Base-by-base conservation (phyloP, 495 filamentous ascomycete genomes). In the Tuber borchii region DNA sequence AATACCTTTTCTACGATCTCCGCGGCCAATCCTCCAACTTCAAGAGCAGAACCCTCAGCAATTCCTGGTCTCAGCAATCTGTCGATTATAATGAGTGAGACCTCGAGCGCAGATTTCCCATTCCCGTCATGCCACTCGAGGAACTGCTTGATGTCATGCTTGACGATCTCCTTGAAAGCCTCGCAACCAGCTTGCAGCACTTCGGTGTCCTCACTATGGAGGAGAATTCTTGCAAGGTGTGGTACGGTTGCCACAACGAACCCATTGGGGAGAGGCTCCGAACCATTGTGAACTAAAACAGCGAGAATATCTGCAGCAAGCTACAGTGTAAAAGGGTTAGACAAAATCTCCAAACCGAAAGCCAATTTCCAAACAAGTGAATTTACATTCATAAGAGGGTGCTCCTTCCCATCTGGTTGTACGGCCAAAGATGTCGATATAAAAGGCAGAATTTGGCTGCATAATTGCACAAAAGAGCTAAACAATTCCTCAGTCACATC, bases 1-100 rank as follows among this genome's bases (percentile, higher is more conserved):
- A 89, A 44, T 51, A 95, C 95, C 83, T 92, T 94, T 84, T 98
- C 96, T 10, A 99, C 96, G 75, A 98, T 85, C 82, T 97, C 95
- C 0, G 94, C 95, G 0, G 95, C 95, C 71, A 99, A 88, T 42
- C 94, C 93, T 75, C 95, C 95, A 40, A 99, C 94, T 85, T 98
- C 96, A 10, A 93, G 92, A n/a, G 96, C 95, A 12, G 93, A 92
- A 73, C 92, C 92, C 78, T 98, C 95, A 72, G 94, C 92, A 43
- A 97, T 90, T 2, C 87, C 84, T 0, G 93, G 91, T 1, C 91
- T 90, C 34, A 99, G 87, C 8, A 99, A 87, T n/a, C 94, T 92
- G 83, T 97, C 95, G 79, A 99, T 95, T 79, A 99, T 95, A 73
- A 93, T 87, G 65, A 99, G 87, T 39, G 92, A 91, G 26, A 97